A percentile compares a stretch with the other conserved stretches of the same genome.
Conservation (phyloP, 352 stramenopile species). For the Globisporangium splendens region DNA sequence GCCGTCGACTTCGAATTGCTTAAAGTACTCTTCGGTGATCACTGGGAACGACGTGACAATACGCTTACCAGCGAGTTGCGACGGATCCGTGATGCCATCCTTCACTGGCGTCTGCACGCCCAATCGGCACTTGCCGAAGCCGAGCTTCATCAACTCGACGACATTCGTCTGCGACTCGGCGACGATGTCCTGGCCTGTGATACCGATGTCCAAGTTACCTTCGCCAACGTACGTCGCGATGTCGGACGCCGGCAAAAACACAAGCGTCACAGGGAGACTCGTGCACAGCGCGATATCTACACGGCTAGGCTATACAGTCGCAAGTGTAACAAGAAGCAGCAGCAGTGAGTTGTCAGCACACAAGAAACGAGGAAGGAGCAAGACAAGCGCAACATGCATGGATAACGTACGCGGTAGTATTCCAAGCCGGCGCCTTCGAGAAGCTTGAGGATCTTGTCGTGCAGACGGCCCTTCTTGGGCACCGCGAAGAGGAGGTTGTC, state of each 20-base stretch:
- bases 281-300: constrained; percentile 93
- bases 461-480: constrained; percentile 97
- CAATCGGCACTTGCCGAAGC: constrained; percentile 95
- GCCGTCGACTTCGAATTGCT: constrained; percentile 77
- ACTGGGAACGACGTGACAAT: constrained; percentile 98
- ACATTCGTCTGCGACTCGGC: constrained; percentile 90
- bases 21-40: constrained; percentile 94
- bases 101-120: constrained; percentile 94
- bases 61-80: constrained; percentile 90
- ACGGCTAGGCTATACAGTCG: constrained; percentile 48
- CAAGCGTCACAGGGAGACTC: constrained; percentile 93
- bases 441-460: constrained; percentile 95
- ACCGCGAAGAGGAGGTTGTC: constrained; percentile 91
- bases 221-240: constrained; percentile 98
- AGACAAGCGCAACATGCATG: not conserved
- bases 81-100: constrained; percentile 77
- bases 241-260: constrained; percentile 96
- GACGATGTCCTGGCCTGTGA: constrained; percentile 96
- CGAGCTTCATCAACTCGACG: constrained; percentile 91
- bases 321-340: not conserved
- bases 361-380: not conserved
- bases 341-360: not conserved
- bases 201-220: constrained; percentile 97
- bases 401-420: constrained; percentile 84
- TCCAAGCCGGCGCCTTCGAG: constrained; percentile 95